Percentiles rank a stretch among this genome's conserved stretches.
phyloP scores from a whole-genome alignment of 768 basidiomycete species.

The Trichaptum fuscoviolaceum region DNA sequence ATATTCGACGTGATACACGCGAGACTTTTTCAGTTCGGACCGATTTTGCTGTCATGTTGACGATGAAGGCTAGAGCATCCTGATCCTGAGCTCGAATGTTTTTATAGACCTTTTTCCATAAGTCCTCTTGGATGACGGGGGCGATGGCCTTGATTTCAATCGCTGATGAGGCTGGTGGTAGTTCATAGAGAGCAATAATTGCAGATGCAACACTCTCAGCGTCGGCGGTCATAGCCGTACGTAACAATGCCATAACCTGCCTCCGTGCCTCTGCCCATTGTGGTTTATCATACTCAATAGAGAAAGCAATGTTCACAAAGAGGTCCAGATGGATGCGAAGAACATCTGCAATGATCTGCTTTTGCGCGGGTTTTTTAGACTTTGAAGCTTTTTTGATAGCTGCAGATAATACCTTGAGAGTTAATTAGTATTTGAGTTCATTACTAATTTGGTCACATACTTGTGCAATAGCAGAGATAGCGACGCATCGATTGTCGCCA shows the following conservation, averaged over 20 bases:
- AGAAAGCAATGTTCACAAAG: constrained; percentile 43
- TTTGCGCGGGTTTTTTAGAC: constrained; percentile 21
- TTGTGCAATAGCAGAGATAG: constrained; percentile 54
- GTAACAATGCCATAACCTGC: constrained; percentile 38
- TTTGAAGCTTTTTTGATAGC: constrained; percentile 28
- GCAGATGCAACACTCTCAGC: constrained; percentile 25
- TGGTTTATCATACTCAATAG: constrained; percentile 30
- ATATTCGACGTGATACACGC: constrained; percentile 18
- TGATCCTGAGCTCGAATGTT: constrained; percentile 52
- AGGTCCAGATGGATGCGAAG: constrained; percentile 48
- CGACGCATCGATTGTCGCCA: constrained; percentile 47
- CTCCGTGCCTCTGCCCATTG: constrained; percentile 39
- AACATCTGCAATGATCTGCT: constrained; percentile 29
- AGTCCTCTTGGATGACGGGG: constrained; percentile 39
- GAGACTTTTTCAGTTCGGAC: constrained; percentile 62
- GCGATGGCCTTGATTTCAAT: constrained; percentile 15
- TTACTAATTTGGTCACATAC: constrained; percentile 38
- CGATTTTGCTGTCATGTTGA: constrained; percentile 51
- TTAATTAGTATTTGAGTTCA: neutral
- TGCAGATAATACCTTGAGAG: constrained; percentile 23
- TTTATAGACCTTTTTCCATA: constrained; percentile 70
- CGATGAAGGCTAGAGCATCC: constrained; percentile 51
- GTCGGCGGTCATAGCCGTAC: constrained; percentile 27
- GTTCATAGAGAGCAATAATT: constrained; percentile 28
- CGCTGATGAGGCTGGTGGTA: constrained; percentile 27